A percentile compares a stretch with the other conserved stretches of the same genome.
Evolutionary conservation across 2,329 filamentous ascomycete genomes (phyloP).

Genomic region (Alternaria gansuensis): DNA sequence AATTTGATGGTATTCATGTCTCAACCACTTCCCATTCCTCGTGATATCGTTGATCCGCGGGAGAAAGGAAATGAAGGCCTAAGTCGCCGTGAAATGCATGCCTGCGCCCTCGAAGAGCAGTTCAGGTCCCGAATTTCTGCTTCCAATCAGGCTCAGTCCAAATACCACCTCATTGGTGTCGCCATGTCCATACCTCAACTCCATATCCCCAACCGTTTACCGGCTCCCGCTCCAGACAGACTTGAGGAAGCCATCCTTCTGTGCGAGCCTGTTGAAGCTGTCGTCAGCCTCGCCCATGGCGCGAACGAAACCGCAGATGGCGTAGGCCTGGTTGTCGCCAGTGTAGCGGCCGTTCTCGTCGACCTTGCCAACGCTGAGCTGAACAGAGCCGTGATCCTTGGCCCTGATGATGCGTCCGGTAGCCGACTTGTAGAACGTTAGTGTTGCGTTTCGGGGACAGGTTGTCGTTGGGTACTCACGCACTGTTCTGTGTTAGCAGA

Average conservation of each 20-base stretch:
- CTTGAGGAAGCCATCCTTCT: constrained; percentile 97
- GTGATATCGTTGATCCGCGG: constrained; percentile 44
- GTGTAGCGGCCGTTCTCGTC: constrained; percentile 98
- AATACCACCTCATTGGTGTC: neutral
- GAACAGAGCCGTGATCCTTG: constrained; percentile 99
- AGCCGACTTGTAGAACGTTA: constrained; percentile 37
- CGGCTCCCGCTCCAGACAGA: constrained; percentile 85
- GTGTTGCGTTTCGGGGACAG: constrained; percentile 27
- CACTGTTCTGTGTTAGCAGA: constrained; percentile 21
- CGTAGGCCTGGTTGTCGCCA: constrained; percentile 97
- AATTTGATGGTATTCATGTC: constrained; percentile 45
- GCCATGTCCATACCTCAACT: constrained; percentile 41
- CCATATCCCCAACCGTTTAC: constrained; percentile 54
- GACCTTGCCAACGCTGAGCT: constrained; percentile 97
- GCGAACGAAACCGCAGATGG: constrained; percentile 96
- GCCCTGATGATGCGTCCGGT: constrained; percentile 97
- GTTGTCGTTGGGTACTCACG: constrained; percentile 51
- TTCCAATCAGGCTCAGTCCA: constrained; percentile 26
- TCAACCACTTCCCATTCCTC: constrained; percentile 44
- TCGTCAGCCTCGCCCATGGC: constrained; percentile 99
- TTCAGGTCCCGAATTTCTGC: constrained; percentile 45
- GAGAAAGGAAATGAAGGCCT: constrained; percentile 41
- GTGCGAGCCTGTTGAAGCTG: constrained; percentile 91
- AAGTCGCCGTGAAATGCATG: constrained; percentile 45
- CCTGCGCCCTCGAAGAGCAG: constrained; percentile 35